Percentiles rank a stretch among this genome's conserved stretches.
phyloP scores from a whole-genome alignment of 2,329 filamentous ascomycete species.

The Epichloe elymi region DNA sequence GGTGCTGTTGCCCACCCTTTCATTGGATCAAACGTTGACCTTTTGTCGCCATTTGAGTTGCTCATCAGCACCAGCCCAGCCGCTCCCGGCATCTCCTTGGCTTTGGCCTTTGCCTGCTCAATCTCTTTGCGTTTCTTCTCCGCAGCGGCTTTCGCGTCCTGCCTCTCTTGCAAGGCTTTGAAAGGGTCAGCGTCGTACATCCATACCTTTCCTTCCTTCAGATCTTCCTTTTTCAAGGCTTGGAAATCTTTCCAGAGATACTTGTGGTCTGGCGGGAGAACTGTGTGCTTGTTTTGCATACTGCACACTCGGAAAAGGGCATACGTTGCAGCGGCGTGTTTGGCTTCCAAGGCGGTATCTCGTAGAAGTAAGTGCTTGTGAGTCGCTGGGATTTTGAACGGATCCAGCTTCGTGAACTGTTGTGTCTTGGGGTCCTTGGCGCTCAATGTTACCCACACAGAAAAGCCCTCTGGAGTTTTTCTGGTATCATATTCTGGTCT shows the following conservation, averaged over 20 bases:
- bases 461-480: slow-evolving; percentile 60
- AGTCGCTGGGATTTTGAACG: slow-evolving; percentile 66
- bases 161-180: slow-evolving; percentile 61
- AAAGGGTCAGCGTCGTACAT: slow-evolving; percentile 96
- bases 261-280: slow-evolving; percentile 80
- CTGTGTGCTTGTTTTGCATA: slow-evolving; percentile 92
- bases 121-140: slow-evolving; percentile 70
- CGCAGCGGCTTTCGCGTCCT: slow-evolving; percentile 60
- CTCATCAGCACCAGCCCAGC: slow-evolving; percentile 41
- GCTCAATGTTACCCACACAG: slow-evolving; percentile 69
- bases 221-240: slow-evolving; percentile 66
- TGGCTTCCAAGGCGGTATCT: slow-evolving; percentile 74
- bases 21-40: slow-evolving; percentile 33
- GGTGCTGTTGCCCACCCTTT: slow-evolving; percentile 75
- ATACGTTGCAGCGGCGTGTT: slow-evolving; percentile 87
- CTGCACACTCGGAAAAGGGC: slow-evolving; percentile 83
- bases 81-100: slow-evolving; percentile 47
- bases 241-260: slow-evolving; percentile 88
- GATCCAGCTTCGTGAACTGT: slow-evolving; percentile 59
- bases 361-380: slow-evolving; percentile 65
- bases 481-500: slow-evolving; percentile 81
- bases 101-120: slow-evolving; percentile 55
- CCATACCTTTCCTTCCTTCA: slow-evolving; percentile 65
- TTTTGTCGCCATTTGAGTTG: slow-evolving; percentile 22
- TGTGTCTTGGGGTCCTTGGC: slow-evolving; percentile 69